phyloP scores from a whole-genome alignment of 2,329 filamentous ascomycete genomes.

The Arthroderma sp. region DNA sequence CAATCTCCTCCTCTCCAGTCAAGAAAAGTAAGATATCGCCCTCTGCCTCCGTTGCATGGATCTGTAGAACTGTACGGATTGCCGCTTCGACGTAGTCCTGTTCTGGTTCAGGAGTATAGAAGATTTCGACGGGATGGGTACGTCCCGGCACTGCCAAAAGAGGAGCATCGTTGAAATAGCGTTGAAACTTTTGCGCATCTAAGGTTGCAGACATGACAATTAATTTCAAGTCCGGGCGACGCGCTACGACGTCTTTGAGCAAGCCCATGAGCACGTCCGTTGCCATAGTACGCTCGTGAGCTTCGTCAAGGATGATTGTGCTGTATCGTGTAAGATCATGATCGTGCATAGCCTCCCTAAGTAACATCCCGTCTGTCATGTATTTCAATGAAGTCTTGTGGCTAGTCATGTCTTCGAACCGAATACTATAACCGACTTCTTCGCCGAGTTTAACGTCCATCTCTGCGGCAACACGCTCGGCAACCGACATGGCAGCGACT shows the following conservation, averaged over 20 bases:
- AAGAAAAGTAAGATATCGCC: constrained; percentile 90
- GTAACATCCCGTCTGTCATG: constrained; percentile 99
- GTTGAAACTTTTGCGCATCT: constrained; percentile 95
- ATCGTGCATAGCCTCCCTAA: constrained; percentile 93
- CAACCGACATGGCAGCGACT: constrained; percentile 97
- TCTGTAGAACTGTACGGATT: constrained; percentile 87
- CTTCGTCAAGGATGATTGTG: constrained; percentile 96
- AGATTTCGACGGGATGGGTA: constrained; percentile 94
- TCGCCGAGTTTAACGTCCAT: constrained; percentile 87
- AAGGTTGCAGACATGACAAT: constrained; percentile 98
- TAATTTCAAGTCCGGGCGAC: constrained; percentile 84
- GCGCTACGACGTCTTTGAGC: constrained; percentile 73
- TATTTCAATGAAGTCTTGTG: constrained; percentile 91
- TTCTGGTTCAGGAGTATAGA: constrained; percentile 93
- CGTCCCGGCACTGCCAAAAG: constrained; percentile 86
- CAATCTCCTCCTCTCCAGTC: constrained; percentile 96
- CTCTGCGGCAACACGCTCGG: constrained; percentile 93
- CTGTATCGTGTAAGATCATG: constrained; percentile 83
- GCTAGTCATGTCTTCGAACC: constrained; percentile 90
- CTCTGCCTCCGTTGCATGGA: constrained; percentile 82
- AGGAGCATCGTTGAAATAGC: constrained; percentile 90
- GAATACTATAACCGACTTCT: constrained; percentile 96
- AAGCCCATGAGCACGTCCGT: constrained; percentile 97
- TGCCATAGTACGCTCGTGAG: constrained; percentile 91
- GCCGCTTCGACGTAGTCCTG: constrained; percentile 94